These are phyloP conservation scores for Rhodotorula sp. DNA, from an alignment of 1,284 basidiomycete species.

Conservation along the genomic window DNA sequence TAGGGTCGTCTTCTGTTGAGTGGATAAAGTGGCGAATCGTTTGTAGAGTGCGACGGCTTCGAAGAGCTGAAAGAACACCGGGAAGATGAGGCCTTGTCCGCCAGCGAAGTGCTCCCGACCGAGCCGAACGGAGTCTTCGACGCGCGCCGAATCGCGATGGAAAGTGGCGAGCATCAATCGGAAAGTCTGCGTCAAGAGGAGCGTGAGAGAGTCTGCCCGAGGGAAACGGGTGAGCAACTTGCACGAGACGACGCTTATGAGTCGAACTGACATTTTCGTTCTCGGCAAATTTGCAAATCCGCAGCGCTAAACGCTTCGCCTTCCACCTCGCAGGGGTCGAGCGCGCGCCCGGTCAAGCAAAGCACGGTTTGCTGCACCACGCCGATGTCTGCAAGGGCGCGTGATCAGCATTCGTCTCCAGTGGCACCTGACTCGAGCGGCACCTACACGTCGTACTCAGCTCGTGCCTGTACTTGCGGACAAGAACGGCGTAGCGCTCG, in stretches of 20 bases:
- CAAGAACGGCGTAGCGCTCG: slow-evolving; percentile 36
- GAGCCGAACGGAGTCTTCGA: slow-evolving; percentile 15
- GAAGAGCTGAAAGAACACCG: slow-evolving; percentile 55
- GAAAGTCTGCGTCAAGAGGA: slow-evolving; percentile 30
- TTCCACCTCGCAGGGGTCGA: slow-evolving; percentile 25
- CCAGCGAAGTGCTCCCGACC: slow-evolving; percentile 20
- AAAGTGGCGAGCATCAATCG: slow-evolving; percentile 30
- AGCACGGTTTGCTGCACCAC: slow-evolving; percentile 30
- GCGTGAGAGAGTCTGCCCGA: slow-evolving; percentile 19
- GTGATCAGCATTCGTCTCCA: background rate
- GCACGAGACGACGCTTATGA: too few species aligned
- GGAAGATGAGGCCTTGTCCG: slow-evolving; percentile 30
- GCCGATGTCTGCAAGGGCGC: slow-evolving; percentile 17
- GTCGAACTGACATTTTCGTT: slow-evolving; percentile 15
- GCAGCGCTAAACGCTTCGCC: slow-evolving; percentile 29
- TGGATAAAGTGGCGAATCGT: slow-evolving; percentile 65
- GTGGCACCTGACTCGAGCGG: background rate
- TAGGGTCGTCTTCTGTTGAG: slow-evolving; percentile 58
- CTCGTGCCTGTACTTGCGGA: slow-evolving; percentile 39
- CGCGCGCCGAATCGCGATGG: slow-evolving; percentile 15
- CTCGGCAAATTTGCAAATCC: slow-evolving; percentile 29
- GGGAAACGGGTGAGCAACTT: background rate
- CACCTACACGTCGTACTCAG: slow-evolving; percentile 25
- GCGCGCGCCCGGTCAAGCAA: slow-evolving; percentile 15
- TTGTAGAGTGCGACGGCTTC: slow-evolving; percentile 68